These are phyloP conservation scores for Hymenotorrendiella dingleyae DNA, from an alignment of 2,329 filamentous ascomycete genomes.

Conservation along the genomic window DNA sequence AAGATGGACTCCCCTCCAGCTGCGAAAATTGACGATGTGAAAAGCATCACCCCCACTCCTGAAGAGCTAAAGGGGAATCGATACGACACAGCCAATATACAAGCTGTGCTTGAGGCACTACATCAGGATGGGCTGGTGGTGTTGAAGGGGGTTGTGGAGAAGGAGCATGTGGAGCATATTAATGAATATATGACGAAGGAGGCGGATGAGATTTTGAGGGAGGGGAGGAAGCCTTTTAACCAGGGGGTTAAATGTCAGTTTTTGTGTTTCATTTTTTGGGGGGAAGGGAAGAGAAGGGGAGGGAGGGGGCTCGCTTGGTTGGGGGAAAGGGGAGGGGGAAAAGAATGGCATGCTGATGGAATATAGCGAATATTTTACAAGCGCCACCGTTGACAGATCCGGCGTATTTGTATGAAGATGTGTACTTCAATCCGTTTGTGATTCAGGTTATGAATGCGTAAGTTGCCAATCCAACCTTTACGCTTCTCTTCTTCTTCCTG, in stretches of 20 bases:
- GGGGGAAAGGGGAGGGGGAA: too few relatives aligned
- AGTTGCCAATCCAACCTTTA: too few relatives aligned
- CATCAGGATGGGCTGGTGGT: slow-evolving; percentile 35
- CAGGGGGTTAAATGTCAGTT: slow-evolving; percentile 32
- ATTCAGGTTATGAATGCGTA: slow-evolving; percentile 36
- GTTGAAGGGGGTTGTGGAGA: slow-evolving; percentile 33
- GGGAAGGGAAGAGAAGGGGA: too few relatives aligned
- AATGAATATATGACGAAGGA: slow-evolving; percentile 33
- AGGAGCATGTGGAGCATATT: slow-evolving; percentile 31
- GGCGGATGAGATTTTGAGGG: slow-evolving; percentile 27
- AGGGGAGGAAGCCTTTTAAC: slow-evolving; percentile 30
- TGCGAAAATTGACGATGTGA: slow-evolving; percentile 10
- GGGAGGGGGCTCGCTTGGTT: too few relatives aligned
- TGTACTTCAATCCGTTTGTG: slow-evolving; percentile 38
- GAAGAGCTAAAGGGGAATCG: slow-evolving; percentile 22
- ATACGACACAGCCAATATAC: slow-evolving; percentile 28
- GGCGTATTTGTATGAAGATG: slow-evolving; percentile 32
- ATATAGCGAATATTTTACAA: slow-evolving; percentile 35
- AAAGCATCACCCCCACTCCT: slow-evolving; percentile 18
- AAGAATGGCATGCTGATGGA: slow-evolving; percentile 3
- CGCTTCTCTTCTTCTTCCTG: too few relatives aligned
- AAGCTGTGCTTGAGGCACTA: slow-evolving; percentile 32
- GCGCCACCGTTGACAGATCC: slow-evolving; percentile 31
- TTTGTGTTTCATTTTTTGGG: too few relatives aligned
- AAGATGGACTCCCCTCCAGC: background rate